Evolutionary conservation across 2,329 filamentous ascomycete species (phyloP), one percentile per base, ranked within the genome.

Genomic region (Alternaria arborescens): DNA sequence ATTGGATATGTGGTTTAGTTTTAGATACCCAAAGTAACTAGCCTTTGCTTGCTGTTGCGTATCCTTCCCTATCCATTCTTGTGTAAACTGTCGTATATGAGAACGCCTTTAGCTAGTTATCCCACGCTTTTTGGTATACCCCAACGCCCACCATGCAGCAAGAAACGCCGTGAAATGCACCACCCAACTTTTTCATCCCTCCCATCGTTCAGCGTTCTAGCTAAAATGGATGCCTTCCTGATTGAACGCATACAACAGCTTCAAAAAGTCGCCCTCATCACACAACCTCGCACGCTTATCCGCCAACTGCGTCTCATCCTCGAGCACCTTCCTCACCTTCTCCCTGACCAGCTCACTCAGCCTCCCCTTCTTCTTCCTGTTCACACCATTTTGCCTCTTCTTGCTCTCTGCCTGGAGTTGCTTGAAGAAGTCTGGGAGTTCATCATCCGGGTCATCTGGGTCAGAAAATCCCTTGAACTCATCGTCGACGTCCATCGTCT

Each of bases 201-300:
- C 10, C 5, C n/a, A 11, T 20, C 8, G 1, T 38, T 5, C 16
- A 24, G 1, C 10, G 10, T 2, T 4, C 58, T 70, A 93, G 64
- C 87, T 91, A 78, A 98, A 98, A 81, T 97, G 94, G 61, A 98
- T 94, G 28, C 93, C 93, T 77, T 97, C 92, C 67, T 92, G 88
- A 77, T 97, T 97, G 79, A 97, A 97, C 2, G 91, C 90, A 78
- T 86, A 88, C 64, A 97, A 80, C 66, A 97, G 79, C 69, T 89
- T 89, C 76, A 99, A 80, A 75, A 97, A 98, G 72, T 97, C 94
- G 53, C 91, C 94, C 81, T 98, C 93, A 73, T 97, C 93, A 73
- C 93, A 96, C 83, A 95, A 89, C 62, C 92, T 86, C 11, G 94
- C 87, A 66, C 94, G 85, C 81, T 91, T 92, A 62, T 97, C 92